Evolutionary conservation across 2,329 filamentous ascomycete species (phyloP), one percentile per base, ranked within the genome.

Genomic region (Trichoderma endophyticum): DNA sequence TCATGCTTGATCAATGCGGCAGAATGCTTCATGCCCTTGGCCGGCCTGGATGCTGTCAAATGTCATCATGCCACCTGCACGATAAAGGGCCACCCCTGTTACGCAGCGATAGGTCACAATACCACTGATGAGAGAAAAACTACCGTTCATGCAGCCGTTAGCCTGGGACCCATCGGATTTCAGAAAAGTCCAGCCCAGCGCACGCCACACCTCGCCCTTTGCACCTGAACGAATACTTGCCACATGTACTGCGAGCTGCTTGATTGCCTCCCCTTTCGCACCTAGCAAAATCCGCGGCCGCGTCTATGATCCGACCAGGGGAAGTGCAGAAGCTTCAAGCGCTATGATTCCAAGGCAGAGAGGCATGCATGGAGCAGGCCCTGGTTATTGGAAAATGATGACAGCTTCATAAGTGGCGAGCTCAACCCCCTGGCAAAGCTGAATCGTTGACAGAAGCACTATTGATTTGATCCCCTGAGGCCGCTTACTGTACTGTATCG

Each of bases 321-420:
- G 48, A 24, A 56, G 48, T 34, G 67, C 57, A 70, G 57, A 70
- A 62, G 57, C 67, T 70, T 62, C 57, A 62, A 70, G 43, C 56
- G 39, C 56, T 61, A 51, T 60, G 28, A 34, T 60, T 36, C 30
- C 15, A 51, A 30, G 24, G 36, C 56, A 26, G 14, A 26, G 14
- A 12, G 39, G 7, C 36, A 36, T 56, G 6, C 62, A 9, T 51
- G 28, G 12, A 8, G 28, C 30, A 51, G 36, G 34, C 65, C 39
- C 32, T 60, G 36, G 24, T 48, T 61, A 28, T 51, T 28, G n/a
- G 36, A 32, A 43, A 34, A 60, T 61, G 65, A 48, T 69, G 36
- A 60, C n/a, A 18, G 36, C 65, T 51, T 67, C 64, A 21, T 24
- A 43, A 11, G 64, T 28, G 14, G 51, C 15, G 32, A 24, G 14